phyloP scores from a whole-genome alignment of 108 stramenopile species.

The Pseudonitzschia multiseries region DNA sequence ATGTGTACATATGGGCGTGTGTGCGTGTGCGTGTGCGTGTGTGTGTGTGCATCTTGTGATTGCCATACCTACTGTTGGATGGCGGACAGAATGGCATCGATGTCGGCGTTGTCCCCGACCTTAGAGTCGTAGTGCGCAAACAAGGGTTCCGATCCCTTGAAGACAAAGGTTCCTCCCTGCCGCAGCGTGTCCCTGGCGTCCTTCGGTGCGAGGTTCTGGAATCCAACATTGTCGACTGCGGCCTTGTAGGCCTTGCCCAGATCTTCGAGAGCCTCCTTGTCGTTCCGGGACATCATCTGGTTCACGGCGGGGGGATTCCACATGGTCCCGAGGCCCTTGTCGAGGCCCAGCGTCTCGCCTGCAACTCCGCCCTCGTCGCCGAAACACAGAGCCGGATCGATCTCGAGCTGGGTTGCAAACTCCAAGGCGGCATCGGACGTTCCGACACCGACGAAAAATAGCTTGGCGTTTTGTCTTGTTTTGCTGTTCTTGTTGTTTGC shows the following conservation, averaged over 20 bases:
- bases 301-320: conserved; percentile 47
- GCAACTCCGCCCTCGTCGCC: conserved; percentile 36
- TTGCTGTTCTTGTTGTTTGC: too few species aligned
- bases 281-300: conserved; percentile 39
- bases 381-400: conserved; percentile 45
- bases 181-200: conserved; percentile 40
- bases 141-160: conserved; percentile 22
- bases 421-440: conserved; percentile 36
- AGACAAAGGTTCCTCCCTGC: conserved; percentile 46
- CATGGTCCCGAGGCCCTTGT: conserved; percentile 41
- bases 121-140: conserved; percentile 46
- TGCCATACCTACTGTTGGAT: conserved; percentile 10
- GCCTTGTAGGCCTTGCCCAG: conserved; percentile 41
- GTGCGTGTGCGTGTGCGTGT: too few species aligned
- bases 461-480: too few species aligned
- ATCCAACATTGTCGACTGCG: conserved; percentile 41
- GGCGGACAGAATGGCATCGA: conserved; percentile 32
- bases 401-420: conserved; percentile 36
- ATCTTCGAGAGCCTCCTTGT: conserved; percentile 35
- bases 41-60: too few species aligned
- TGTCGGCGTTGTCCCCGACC: conserved; percentile 44
- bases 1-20: too few species aligned
- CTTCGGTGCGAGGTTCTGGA: conserved; percentile 36
- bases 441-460: conserved; percentile 46
- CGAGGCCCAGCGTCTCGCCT: conserved; percentile 24